Base-by-base conservation (phyloP, 345 rosid genomes). In the Clarkia xantiana region DNA sequence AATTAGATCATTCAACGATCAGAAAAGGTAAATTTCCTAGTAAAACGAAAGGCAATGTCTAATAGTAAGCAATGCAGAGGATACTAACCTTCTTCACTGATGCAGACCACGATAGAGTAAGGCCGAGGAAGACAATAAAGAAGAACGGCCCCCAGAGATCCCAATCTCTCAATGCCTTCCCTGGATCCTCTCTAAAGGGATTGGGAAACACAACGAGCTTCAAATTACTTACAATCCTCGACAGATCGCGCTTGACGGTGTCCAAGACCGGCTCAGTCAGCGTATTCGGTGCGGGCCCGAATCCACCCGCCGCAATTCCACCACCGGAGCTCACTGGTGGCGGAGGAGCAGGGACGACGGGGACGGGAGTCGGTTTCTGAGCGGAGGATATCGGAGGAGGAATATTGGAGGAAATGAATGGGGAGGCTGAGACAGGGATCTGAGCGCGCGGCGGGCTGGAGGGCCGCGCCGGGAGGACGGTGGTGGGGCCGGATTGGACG, bases 141-240 rank as follows among this genome's bases (percentile, higher is more conserved):
- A 93, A 93, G 59, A 87, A 93, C 0, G 96, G 99, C 3, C 99
- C 94, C 95, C 99, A 91, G 0, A 91, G 82, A 80, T 87, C 99
- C 99, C 99, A 93, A 71, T 93, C 96, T 61, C 96, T 69, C 64
- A 93, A 70, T 3, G 96, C 96, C 73, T 93, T 87, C 10, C 96
- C 99, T 1, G 96, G 99, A 74, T 93, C 95, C 15, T 93, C 96
- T 12, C 95, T 73, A 47, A 61, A 76, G 12, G 96, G 96, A 55
- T 87, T 93, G 0, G 99, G 96, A 45, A 93, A 82, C 58, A 93
- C 99, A 19, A 87, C 95, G 46, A 93, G 82, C 87, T 87, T 93
- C 76, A 93, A 54, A 65, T 93, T 87, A 62, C 94, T 93, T 19
- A 87, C 86, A 47, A 87, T 93, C 68, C 99, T 71, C 10, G 86